Conservation (phyloP, 1,284 basidiomycete genomes). For the Malassezia nana region DNA sequence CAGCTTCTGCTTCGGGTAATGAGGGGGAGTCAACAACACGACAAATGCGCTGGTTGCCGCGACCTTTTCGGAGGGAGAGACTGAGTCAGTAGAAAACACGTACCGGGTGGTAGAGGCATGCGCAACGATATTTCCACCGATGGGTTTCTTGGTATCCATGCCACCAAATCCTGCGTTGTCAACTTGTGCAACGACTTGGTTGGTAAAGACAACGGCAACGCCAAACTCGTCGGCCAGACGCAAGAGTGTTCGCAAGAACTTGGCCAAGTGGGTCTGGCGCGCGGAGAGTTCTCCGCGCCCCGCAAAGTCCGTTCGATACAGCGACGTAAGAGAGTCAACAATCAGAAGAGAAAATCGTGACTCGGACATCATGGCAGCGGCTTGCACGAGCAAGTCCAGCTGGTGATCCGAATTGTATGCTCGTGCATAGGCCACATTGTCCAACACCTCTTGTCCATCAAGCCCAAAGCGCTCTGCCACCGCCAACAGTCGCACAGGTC, state of each 20-base stretch:
- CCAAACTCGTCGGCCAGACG: constrained; percentile 95
- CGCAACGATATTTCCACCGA: constrained; percentile 52
- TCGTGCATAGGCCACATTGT: constrained; percentile 95
- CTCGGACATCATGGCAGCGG: constrained; percentile 63
- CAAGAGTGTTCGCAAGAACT: constrained; percentile 84
- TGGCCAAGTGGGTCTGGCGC: constrained; percentile 91
- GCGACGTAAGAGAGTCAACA: constrained; percentile 89
- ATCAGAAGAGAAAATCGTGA: constrained; percentile 85
- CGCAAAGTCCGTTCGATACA: constrained; percentile 91
- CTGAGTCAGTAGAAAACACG: constrained; percentile 49
- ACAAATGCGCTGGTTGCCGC: constrained; percentile 84
- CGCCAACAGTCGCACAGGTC: constrained; percentile 83
- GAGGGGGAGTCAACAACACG: constrained; percentile 98
- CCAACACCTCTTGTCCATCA: constrained; percentile 91
- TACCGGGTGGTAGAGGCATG: constrained; percentile 48
- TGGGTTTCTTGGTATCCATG: constrained; percentile 73
- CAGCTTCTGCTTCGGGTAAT: constrained; percentile 88
- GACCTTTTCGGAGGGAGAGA: constrained; percentile 81
- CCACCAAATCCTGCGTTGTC: constrained; percentile 74
- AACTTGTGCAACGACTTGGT: constrained; percentile 97
- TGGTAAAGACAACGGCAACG: constrained; percentile 91
- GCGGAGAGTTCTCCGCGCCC: constrained; percentile 92
- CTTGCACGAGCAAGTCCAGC: constrained; percentile 74
- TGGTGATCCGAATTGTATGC: constrained; percentile 99
- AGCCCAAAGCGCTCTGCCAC: constrained; percentile 91